Conservation (phyloP, 2,329 filamentous ascomycete genomes). For the Calonectria leucothoes region DNA sequence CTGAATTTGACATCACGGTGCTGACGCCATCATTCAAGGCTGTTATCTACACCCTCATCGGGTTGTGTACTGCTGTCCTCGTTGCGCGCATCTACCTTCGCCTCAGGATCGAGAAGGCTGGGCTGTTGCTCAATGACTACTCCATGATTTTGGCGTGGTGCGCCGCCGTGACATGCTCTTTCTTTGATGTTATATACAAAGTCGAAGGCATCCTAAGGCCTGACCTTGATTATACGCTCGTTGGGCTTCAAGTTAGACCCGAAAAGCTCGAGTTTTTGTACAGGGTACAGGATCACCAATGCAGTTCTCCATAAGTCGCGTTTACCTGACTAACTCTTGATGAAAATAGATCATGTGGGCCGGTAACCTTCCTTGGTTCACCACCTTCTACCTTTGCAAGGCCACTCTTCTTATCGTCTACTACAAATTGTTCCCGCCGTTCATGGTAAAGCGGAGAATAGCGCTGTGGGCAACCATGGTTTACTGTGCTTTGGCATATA, state of each 20-base stretch:
- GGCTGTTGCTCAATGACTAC: not conserved
- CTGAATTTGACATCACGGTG: too few relatives aligned
- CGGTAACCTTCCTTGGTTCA: not conserved
- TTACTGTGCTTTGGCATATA: not conserved
- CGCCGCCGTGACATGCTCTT: not conserved
- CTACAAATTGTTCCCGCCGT: not conserved
- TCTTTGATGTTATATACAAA: not conserved
- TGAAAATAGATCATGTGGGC: not conserved
- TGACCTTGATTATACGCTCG: not conserved
- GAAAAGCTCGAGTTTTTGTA: not conserved
- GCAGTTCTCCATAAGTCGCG: not conserved
- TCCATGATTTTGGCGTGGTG: not conserved
- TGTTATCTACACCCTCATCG: not conserved
- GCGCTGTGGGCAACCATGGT: not conserved
- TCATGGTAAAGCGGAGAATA: not conserved
- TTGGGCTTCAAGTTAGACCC: not conserved
- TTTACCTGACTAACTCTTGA: not conserved
- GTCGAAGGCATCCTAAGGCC: not conserved
- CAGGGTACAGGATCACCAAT: not conserved
- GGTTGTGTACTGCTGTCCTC: not conserved
- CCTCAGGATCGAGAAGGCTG: not conserved
- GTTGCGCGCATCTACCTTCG: not conserved
- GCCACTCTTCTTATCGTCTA: not conserved
- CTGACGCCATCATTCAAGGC: not conserved
- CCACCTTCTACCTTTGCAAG: not conserved